Percentiles rank a stretch among this genome's conserved stretches.
These are phyloP conservation scores for Huiozyma sinensis DNA, from an alignment of 805 yeast genomes.

Conservation along the genomic window DNA sequence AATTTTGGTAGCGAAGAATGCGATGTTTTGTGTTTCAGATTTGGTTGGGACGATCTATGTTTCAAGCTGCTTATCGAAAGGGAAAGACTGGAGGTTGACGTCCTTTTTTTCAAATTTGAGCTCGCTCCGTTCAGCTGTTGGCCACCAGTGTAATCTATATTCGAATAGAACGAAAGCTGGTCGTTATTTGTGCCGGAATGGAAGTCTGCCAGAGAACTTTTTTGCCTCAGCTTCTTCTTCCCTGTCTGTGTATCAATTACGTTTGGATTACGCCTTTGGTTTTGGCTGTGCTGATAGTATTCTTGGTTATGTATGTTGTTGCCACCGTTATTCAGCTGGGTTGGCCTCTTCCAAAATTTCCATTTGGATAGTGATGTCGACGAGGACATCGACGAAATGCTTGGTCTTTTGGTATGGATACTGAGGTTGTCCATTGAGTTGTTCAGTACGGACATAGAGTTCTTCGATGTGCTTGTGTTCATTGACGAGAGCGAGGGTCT, in stretches of 20 bases:
- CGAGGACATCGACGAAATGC: constrained; percentile 16
- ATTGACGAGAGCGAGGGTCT: background rate
- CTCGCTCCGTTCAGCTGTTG: background rate
- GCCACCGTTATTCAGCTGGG: constrained; percentile 1
- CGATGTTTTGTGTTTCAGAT: constrained; percentile 25
- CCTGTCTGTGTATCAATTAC: no score
- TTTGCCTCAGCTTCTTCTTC: constrained; percentile 7
- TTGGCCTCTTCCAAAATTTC: constrained; percentile 28
- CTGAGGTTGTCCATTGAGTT: constrained; percentile 4
- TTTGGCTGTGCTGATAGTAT: no score
- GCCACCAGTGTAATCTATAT: background rate
- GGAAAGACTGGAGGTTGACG: constrained; percentile 18
- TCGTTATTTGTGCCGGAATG: constrained; percentile 1
- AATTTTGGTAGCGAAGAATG: constrained; percentile 25
- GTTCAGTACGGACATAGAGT: background rate
- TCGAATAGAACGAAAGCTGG: constrained; percentile 1
- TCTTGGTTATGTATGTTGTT: constrained; percentile 2
- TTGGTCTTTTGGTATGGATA: constrained; percentile 6
- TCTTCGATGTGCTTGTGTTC: background rate
- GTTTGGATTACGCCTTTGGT: no score
- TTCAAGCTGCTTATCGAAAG: constrained; percentile 8
- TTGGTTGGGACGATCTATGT: constrained; percentile 14
- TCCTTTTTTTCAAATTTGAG: constrained; percentile 9
- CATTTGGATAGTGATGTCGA: constrained; percentile 13
- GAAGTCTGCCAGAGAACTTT: constrained; percentile 17